phyloP scores from a whole-genome alignment of 768 basidiomycete species.

The Kwoniella dejecticola region DNA sequence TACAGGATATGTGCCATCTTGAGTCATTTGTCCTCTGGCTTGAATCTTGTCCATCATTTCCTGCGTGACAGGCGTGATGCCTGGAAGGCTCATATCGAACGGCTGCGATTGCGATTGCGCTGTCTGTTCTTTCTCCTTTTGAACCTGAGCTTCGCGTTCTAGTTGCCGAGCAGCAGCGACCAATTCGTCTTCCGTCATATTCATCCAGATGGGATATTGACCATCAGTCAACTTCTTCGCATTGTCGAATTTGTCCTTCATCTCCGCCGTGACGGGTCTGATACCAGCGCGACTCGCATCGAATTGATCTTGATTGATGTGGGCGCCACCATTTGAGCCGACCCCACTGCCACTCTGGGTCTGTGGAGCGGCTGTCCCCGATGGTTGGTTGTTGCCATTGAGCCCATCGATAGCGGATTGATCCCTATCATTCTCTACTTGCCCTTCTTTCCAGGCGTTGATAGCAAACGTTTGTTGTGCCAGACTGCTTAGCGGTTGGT shows the following conservation, averaged over 20 bases:
- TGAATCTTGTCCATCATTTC: background rate
- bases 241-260: background rate
- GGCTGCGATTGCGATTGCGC: too few species aligned
- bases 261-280: background rate
- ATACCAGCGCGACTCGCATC: background rate
- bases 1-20: background rate
- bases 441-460: too few species aligned
- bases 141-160: background rate
- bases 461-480: too few species aligned
- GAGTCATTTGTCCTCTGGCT: background rate
- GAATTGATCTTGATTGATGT: background rate
- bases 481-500: too few species aligned
- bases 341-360: too few species aligned
- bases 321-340: too few species aligned
- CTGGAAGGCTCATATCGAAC: background rate
- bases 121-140: background rate
- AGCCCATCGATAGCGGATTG: too few species aligned
- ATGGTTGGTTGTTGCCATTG: too few species aligned
- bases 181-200: background rate
- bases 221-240: background rate
- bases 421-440: too few species aligned
- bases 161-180: background rate
- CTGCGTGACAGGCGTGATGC: background rate
- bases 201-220: slow-evolving; percentile 4
- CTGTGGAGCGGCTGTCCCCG: too few species aligned